Evolutionary conservation across 352 stramenopile genomes (phyloP).

Genomic region (Globisporangium polare): DNA sequence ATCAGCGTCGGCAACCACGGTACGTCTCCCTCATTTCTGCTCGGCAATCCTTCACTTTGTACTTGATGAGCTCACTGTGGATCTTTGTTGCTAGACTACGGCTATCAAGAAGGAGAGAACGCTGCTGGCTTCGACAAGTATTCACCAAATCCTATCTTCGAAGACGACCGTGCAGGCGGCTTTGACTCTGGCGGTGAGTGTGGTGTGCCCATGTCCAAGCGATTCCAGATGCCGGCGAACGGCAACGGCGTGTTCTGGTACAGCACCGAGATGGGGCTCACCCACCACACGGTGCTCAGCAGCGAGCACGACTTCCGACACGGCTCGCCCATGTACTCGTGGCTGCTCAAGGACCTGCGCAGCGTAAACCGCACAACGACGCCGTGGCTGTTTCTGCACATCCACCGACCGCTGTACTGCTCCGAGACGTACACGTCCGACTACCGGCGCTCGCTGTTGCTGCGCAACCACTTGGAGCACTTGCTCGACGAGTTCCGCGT

Average conservation of each 20-base stretch:
- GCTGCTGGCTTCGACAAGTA: constrained; percentile 22
- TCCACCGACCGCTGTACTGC: constrained; percentile 60
- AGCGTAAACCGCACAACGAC: constrained; percentile 43
- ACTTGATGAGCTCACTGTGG: not conserved
- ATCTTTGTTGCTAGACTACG: constrained; percentile 28
- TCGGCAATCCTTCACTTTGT: not conserved
- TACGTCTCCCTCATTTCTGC: not conserved
- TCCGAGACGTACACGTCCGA: constrained; percentile 34
- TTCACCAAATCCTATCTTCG: constrained; percentile 30
- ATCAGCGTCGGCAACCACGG: constrained; percentile 55
- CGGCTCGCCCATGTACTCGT: constrained; percentile 40
- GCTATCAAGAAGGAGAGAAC: constrained; percentile 30
- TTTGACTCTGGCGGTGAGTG: constrained; percentile 81
- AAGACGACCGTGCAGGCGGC: constrained; percentile 26
- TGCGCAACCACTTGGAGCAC: constrained; percentile 44
- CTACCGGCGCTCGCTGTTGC: constrained; percentile 33
- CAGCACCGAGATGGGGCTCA: constrained; percentile 48
- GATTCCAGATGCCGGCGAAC: constrained; percentile 74
- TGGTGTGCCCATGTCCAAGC: constrained; percentile 63
- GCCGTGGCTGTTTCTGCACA: constrained; percentile 59
- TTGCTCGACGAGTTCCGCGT: constrained; percentile 46
- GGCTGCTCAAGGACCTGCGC: constrained; percentile 50
- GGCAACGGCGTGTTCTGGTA: constrained; percentile 62
- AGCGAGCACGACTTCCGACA: constrained; percentile 51
- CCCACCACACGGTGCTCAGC: constrained; percentile 47